Evolutionary conservation across 305 asterid species (phyloP).

Genomic region (Fraxinus dipetala): DNA sequence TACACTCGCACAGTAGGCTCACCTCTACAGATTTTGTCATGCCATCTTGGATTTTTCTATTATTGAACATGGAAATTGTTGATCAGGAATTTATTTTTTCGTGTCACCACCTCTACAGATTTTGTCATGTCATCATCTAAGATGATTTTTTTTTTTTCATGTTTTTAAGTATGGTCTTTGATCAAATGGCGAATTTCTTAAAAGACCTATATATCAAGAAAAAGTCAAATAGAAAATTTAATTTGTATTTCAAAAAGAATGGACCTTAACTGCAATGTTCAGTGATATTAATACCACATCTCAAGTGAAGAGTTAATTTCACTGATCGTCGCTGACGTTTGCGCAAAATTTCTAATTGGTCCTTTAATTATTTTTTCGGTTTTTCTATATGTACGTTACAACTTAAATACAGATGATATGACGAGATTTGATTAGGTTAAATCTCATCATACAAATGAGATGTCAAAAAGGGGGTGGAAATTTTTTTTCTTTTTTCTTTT

Average conservation of each 20-base stretch:
- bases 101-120: not conserved
- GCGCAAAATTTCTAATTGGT: not conserved
- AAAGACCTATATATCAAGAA: not conserved
- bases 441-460: not conserved
- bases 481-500: no score
- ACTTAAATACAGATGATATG: not conserved
- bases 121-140: not conserved
- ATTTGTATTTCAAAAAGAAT: not conserved
- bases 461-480: not conserved
- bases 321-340: not conserved
- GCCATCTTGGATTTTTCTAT: not conserved
- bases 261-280: not conserved
- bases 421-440: no score
- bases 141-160: not conserved
- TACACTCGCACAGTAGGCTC: not conserved
- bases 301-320: not conserved
- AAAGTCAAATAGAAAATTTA: not conserved
- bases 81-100: not conserved
- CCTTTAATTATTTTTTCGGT: not conserved
- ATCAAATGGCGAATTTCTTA: not conserved
- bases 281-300: not conserved
- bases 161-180: not conserved
- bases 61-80: not conserved
- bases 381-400: not conserved
- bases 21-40: not conserved